Conservation (phyloP, 805 yeast genomes). For the Hanseniaspora taiwanica region DNA sequence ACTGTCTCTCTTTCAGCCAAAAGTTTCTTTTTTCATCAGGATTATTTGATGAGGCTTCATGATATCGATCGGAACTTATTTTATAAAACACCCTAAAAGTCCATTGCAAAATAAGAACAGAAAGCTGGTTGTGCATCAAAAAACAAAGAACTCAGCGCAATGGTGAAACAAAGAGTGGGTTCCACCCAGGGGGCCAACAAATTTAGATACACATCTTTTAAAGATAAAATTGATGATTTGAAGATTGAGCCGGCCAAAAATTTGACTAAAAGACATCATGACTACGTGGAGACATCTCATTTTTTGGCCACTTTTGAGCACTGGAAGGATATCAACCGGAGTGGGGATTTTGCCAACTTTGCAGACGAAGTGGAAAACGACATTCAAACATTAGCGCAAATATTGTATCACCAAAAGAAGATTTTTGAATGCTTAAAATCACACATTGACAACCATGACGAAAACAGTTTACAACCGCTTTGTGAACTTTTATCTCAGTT, state of each 20-base stretch:
- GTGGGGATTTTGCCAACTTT: conserved; percentile 57
- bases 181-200: conserved; percentile 43
- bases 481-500: conserved; percentile 73
- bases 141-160: conserved; percentile 2
- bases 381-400: conserved; percentile 65
- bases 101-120: background rate
- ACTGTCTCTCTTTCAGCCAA: background rate
- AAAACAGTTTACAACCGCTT: conserved; percentile 63
- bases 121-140: background rate
- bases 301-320: conserved; percentile 67
- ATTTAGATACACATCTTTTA: conserved; percentile 61
- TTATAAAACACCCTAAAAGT: background rate
- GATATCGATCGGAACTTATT: background rate
- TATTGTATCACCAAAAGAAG: conserved; percentile 52
- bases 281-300: conserved; percentile 64
- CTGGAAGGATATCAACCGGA: conserved; percentile 79
- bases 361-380: conserved; percentile 38
- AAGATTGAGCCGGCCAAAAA: conserved; percentile 64
- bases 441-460: conserved; percentile 44
- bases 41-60: background rate
- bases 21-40: background rate
- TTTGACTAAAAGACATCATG: conserved; percentile 45
- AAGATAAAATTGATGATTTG: conserved; percentile 70
- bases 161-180: conserved; percentile 26
- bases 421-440: conserved; percentile 41